phyloP scores from a whole-genome alignment of 169 alveolate genomes.

The Plasmodium vivax region DNA sequence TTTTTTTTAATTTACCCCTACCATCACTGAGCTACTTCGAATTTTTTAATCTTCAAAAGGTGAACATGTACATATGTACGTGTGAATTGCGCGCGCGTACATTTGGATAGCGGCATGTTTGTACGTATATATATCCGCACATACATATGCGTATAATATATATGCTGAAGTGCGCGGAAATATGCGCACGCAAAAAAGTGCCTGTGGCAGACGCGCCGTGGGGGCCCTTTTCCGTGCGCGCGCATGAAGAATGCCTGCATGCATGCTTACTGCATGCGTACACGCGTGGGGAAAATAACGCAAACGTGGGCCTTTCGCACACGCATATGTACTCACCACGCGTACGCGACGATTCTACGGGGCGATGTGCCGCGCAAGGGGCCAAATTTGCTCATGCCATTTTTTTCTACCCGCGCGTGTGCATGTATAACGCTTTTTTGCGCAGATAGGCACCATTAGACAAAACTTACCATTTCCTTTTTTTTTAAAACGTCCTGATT shows the following conservation, averaged over 20 bases:
- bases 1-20: neutral
- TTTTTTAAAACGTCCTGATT: constrained; percentile 62
- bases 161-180: neutral
- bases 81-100: neutral
- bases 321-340: neutral
- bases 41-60: constrained; percentile 59
- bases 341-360: neutral
- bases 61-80: neutral
- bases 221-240: neutral
- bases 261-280: neutral
- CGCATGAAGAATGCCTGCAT: neutral
- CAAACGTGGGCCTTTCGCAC: neutral
- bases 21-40: constrained; percentile 51
- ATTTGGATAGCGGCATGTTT: neutral
- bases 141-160: neutral
- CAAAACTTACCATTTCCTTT: constrained; percentile 66
- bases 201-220: neutral
- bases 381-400: neutral
- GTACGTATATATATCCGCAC: neutral
- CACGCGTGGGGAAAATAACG: neutral
- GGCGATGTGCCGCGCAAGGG: neutral
- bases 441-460: neutral
- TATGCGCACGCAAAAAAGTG: neutral
- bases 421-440: neutral
- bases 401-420: neutral